These are phyloP conservation scores for Cercospora sesami DNA, from an alignment of 2,329 filamentous ascomycete species.

Conservation along the genomic window DNA sequence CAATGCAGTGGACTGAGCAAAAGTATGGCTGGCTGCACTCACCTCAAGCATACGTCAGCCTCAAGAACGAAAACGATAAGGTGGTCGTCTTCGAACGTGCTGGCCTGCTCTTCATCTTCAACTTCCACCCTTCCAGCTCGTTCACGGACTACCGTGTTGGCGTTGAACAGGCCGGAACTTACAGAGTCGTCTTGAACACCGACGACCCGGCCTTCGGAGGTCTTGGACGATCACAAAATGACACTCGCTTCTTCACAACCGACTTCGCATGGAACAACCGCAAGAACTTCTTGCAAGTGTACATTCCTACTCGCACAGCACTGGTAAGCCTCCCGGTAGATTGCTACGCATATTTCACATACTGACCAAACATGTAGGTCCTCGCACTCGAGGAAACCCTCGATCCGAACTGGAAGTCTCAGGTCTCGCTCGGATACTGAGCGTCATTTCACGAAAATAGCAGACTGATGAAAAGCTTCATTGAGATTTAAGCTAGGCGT, in stretches of 20 bases:
- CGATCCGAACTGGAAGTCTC: conserved; percentile 34
- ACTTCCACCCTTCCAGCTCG: conserved; percentile 83
- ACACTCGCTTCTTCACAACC: conserved; percentile 89
- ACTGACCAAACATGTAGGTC: conserved; percentile 17
- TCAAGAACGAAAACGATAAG: conserved; percentile 94
- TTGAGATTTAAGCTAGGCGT: conserved; percentile 12
- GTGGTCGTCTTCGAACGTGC: conserved; percentile 93
- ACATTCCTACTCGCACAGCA: conserved; percentile 80
- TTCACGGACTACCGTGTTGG: conserved; percentile 93
- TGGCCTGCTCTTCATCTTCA: conserved; percentile 90
- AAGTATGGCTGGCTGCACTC: conserved; percentile 90
- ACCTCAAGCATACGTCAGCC: conserved; percentile 82
- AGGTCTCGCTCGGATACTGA: conserved; percentile 34
- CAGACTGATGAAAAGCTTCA: background rate
- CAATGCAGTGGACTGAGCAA: conserved; percentile 84
- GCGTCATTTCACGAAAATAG: background rate
- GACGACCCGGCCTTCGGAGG: conserved; percentile 79
- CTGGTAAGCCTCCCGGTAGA: conserved; percentile 55
- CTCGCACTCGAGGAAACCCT: conserved; percentile 39
- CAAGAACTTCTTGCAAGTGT: conserved; percentile 89
- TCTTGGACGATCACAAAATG: conserved; percentile 71
- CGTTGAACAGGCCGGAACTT: conserved; percentile 79
- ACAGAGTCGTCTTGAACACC: conserved; percentile 79
- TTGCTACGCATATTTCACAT: too few relatives aligned
- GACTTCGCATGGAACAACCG: conserved; percentile 86